Conservation (phyloP, 345 rosid genomes). For the Gossypium herbaceum region DNA sequence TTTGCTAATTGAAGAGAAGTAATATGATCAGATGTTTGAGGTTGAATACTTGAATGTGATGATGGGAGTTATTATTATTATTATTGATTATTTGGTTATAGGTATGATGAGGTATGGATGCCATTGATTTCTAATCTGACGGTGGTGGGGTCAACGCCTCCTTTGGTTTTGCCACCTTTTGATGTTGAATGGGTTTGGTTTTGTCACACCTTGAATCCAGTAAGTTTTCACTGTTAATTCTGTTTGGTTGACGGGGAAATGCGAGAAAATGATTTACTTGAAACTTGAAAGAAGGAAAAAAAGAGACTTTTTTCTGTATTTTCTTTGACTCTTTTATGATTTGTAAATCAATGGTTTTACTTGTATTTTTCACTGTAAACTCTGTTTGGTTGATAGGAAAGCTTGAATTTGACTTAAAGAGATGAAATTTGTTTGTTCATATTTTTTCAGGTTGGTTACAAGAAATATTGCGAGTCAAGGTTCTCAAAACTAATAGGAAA, state of each 20-base stretch:
- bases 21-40: constrained; percentile 13
- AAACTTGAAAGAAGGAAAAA: not conserved
- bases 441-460: constrained; percentile 50
- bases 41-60: not conserved
- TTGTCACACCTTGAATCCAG: constrained; percentile 87
- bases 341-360: not conserved
- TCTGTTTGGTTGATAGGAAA: constrained; percentile 29
- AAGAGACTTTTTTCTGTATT: not conserved
- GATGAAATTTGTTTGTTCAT: not conserved
- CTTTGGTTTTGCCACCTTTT: constrained; percentile 76
- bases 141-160: constrained; percentile 53
- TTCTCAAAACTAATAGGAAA: constrained; percentile 82
- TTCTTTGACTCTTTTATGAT: not conserved
- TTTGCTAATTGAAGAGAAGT: not conserved
- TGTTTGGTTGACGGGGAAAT: constrained; percentile 30
- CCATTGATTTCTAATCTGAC: constrained; percentile 78
- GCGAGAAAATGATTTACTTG: not conserved
- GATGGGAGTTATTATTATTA: too few relatives aligned
- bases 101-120: constrained; percentile 96
- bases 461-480: constrained; percentile 60
- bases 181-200: constrained; percentile 99
- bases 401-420: not conserved
- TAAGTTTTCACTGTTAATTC: constrained; percentile 32
- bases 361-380: not conserved
- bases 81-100: constrained; percentile 10